Percentiles rank a stretch among this genome's conserved stretches.
phyloP scores from a whole-genome alignment of 228 moss, liverwort and hornwort genomes.

The Sphagnum fallax region DNA sequence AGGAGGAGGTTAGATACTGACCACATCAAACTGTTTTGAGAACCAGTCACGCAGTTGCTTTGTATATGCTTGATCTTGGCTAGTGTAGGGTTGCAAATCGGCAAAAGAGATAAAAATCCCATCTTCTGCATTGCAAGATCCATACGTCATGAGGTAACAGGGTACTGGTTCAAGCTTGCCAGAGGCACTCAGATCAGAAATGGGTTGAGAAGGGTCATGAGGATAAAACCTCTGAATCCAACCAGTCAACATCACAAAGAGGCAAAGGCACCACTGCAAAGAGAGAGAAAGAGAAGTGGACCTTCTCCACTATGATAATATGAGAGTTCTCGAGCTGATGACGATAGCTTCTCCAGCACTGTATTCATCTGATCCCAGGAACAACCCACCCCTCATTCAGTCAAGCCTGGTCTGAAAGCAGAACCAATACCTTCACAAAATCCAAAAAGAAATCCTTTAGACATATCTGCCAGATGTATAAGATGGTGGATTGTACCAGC shows the following conservation, averaged over 20 bases:
- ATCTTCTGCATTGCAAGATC: constrained; percentile 50
- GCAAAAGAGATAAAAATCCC: constrained; percentile 90
- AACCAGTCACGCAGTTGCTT: constrained; percentile 87
- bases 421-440: too few relatives aligned
- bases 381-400: background rate
- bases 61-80: constrained; percentile 84
- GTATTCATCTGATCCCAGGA: constrained; percentile 58
- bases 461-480: too few relatives aligned
- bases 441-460: too few relatives aligned
- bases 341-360: constrained; percentile 79
- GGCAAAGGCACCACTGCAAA: background rate
- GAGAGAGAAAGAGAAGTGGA: constrained; percentile 2
- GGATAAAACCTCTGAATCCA: background rate
- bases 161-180: constrained; percentile 9
- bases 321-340: constrained; percentile 80
- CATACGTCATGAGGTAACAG: background rate
- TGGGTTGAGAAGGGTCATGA: background rate
- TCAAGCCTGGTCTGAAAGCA: too few relatives aligned
- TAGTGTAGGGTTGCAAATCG: constrained; percentile 71
- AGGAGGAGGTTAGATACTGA: constrained; percentile 11
- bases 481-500: too few relatives aligned
- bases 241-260: background rate
- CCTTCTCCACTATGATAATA: constrained; percentile 95
- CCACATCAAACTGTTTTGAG: constrained; percentile 89
- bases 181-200: constrained; percentile 5